Base-by-base conservation (phyloP, 768 basidiomycete species). In the Trametes gibbosa region DNA sequence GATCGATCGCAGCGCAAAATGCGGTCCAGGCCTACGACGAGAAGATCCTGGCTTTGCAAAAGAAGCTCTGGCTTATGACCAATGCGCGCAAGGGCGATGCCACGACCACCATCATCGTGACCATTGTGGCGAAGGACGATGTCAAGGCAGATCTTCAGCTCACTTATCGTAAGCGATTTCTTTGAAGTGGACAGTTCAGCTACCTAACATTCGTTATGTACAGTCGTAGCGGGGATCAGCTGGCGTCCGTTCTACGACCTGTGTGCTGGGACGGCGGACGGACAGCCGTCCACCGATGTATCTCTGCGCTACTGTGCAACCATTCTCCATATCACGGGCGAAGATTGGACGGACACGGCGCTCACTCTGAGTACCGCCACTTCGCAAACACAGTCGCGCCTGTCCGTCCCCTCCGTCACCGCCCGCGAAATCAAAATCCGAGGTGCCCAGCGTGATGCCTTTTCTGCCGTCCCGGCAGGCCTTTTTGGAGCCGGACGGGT, bases 161-260 rank as follows among this genome's bases (percentile, higher is more conserved):
- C 17, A 80, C 81, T 4, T 86, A 86, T 21, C 43, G 63, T 64
- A 49, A 50, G 59, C 55, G 29, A 32, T 10, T 10, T 32, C 29
- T 10, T 10, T n/a, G n/a, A n/a, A 23, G 3, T 8, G 10, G 32
- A 7, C 25, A 12, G 7, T 32, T 16, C n/a, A 19, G n/a, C 13
- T 9, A 8, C 5, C 27, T n/a, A 5, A 25, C 12, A 17, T n/a
- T 32, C 5, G 27, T 10, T 27, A 23, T 1, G 12, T 16, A 1
- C 34, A 84, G 85, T 84, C 50, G 84, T 87, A 17, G 72, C 68
- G 46, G 70, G 78, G 32, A 81, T 79, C 1, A 68, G 68, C 23
- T 86, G 84, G 84, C 67, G 69, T 17, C 81, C 84, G 2, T 76
- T 76, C 2, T 86, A 86, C 63, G 85, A 86, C 61, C 75, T 87